These are phyloP conservation scores for Cyclostephanos tholiformis DNA, from an alignment of 108 stramenopile species.

Conservation along the genomic window DNA sequence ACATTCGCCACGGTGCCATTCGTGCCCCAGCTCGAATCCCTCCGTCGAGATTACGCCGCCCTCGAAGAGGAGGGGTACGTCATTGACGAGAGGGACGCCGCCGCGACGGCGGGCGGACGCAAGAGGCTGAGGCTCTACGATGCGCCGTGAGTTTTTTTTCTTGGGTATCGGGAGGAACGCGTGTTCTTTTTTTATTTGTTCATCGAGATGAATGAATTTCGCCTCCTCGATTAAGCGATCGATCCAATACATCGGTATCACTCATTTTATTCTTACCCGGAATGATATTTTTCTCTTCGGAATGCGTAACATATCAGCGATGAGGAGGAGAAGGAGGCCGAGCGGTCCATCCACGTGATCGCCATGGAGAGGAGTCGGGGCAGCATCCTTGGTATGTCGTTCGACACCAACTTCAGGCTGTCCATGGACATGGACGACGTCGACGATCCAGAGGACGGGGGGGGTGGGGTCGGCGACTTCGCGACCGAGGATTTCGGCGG, in stretches of 20 bases:
- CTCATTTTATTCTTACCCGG: not conserved
- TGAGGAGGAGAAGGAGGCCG: constrained; percentile 85
- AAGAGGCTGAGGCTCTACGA: constrained; percentile 49
- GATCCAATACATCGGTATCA: not conserved
- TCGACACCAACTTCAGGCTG: constrained; percentile 49
- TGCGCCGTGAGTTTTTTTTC: constrained; percentile 16
- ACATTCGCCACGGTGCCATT: constrained; percentile 58
- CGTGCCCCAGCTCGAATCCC: constrained; percentile 77
- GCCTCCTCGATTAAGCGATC: not conserved
- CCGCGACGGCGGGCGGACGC: constrained; percentile 21
- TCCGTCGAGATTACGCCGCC: constrained; percentile 62
- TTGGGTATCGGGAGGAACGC: not conserved
- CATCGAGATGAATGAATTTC: not conserved
- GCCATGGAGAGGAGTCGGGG: constrained; percentile 74
- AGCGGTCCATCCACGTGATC: constrained; percentile 77
- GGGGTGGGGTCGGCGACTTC: constrained; percentile 17
- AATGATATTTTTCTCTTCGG: constrained; percentile 13
- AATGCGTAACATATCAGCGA: constrained; percentile 47
- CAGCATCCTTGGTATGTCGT: constrained; percentile 48
- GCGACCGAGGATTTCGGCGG: constrained; percentile 37
- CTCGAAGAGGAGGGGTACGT: constrained; percentile 75
- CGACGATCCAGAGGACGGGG: constrained; percentile 25
- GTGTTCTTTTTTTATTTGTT: not conserved
- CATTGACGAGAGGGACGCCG: constrained; percentile 38
- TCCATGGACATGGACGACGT: constrained; percentile 51